Percentiles rank a stretch among this genome's conserved stretches.
Evolutionary conservation across 805 yeast genomes (phyloP).

Genomic region (Starmerella floris): DNA sequence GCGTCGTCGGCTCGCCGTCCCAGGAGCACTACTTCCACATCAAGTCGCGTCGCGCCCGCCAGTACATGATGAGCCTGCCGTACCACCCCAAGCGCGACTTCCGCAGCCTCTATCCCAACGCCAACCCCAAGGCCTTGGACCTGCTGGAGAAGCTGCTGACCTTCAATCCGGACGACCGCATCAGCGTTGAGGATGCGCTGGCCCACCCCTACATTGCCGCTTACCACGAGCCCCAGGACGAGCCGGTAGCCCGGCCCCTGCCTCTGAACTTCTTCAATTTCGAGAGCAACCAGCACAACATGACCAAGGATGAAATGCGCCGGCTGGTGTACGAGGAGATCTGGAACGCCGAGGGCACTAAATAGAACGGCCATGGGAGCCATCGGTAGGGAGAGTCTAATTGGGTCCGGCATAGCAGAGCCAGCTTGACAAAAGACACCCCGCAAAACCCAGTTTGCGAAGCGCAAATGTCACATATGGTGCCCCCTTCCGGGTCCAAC

Average conservation of each 20-base stretch:
- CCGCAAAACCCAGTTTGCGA: no score
- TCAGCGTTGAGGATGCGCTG: constrained; percentile 78
- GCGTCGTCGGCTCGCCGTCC: constrained; percentile 84
- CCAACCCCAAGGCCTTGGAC: constrained; percentile 79
- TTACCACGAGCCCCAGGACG: constrained; percentile 92
- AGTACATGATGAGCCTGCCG: constrained; percentile 78
- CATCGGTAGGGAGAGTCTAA: no score
- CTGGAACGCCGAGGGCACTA: neutral
- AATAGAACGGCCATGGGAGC: no score
- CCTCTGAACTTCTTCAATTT: constrained; percentile 84
- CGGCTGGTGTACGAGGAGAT: constrained; percentile 70
- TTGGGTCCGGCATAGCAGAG: no score
- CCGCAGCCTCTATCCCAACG: constrained; percentile 52
- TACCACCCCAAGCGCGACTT: constrained; percentile 28
- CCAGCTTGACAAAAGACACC: no score
- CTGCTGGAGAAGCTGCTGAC: constrained; percentile 63
- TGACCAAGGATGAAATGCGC: constrained; percentile 63
- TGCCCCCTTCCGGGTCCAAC: neutral
- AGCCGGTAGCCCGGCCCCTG: constrained; percentile 46
- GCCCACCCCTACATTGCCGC: constrained; percentile 74
- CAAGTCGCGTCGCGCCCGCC: constrained; percentile 81
- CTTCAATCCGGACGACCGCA: constrained; percentile 74
- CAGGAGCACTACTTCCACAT: constrained; percentile 53
- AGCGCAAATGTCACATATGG: neutral
- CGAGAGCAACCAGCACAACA: constrained; percentile 39